These are phyloP conservation scores for Fusarium stilboides DNA, from an alignment of 2,329 filamentous ascomycete genomes.

Conservation along the genomic window DNA sequence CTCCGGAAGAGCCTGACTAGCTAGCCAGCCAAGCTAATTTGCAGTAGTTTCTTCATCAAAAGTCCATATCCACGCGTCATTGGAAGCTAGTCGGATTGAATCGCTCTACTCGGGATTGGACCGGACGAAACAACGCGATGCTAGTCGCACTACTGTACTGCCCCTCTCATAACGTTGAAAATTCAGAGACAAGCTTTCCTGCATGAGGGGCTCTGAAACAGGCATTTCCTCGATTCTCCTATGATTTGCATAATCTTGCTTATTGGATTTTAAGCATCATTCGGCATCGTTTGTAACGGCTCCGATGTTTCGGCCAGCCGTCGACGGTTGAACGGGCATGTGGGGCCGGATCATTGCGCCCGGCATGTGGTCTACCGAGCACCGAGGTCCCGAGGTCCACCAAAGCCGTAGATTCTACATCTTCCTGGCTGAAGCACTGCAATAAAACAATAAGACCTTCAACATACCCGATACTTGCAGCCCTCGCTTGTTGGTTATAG, in stretches of 20 bases:
- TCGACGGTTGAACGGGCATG: slow-evolving; percentile 6
- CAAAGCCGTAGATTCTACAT: slow-evolving; percentile 2
- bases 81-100: not conserved
- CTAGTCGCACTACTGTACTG: not conserved
- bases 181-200: slow-evolving; percentile 17
- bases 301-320: slow-evolving; percentile 16
- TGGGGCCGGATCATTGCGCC: slow-evolving; percentile 31
- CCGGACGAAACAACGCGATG: slow-evolving; percentile 18
- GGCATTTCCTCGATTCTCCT: slow-evolving; percentile 11
- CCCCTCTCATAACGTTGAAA: slow-evolving; percentile 9
- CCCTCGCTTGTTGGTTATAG: not conserved
- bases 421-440: not conserved
- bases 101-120: slow-evolving; percentile 7
- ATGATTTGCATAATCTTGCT: not conserved
- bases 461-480: not conserved
- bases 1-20: not conserved
- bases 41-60: slow-evolving; percentile 1
- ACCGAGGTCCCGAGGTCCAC: slow-evolving; percentile 41
- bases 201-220: not conserved
- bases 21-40: not conserved
- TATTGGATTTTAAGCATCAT: not conserved
- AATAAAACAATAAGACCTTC: slow-evolving; percentile 1
- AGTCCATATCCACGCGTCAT: slow-evolving; percentile 20
- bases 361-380: slow-evolving; percentile 36
- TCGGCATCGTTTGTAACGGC: not conserved